Evolutionary conservation across 257 asterid species (phyloP), one percentile per base, ranked within the genome.

Genomic region (Solanum pimpinellifolium): DNA sequence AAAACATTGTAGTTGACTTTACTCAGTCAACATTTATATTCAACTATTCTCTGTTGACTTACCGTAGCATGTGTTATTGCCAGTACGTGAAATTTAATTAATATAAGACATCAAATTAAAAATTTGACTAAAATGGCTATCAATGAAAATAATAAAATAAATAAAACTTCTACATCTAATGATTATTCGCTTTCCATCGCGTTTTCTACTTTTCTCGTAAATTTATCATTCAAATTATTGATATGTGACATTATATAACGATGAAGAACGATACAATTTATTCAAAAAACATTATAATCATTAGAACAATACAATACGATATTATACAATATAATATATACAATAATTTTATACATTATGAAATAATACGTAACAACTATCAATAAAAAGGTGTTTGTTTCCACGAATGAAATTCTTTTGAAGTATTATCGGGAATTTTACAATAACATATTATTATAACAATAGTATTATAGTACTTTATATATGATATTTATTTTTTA

Each of bases 311-410:
- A 15, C 8, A 49, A 8, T 15, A 49, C 8, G 0, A 49, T 49
- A 15, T 49, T 21, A 49, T 49, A 49, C 60, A 49, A 49, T 1
- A 49, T 49, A 49, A 49, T 49, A 49, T 0, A 49, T 49, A 5
- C 9, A 49, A 49, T 49, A 15, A 49, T 49, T 5, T 4, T 7
- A 49, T 14, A 15, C 1, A 14, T 47, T 47, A 13, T 49, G 8
- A 49, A 49, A 49, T 3, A 49, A 49, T 15, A 15, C 1, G 21
- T 15, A 15, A 5, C 8, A 15, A 15, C 21, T 0, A 15, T 49
- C 8, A 5, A 59, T 20, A 20, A 0, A 0, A 7, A 59, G 2
- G 66, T 1, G 25, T 0, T 59, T 59, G n/a, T 20, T 59, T 8
- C 0, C 65, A 56, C 25, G 11, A 0, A 10, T 59, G 11, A 52